Conservation (phyloP, 83 land plant species). For the Picea abies region DNA sequence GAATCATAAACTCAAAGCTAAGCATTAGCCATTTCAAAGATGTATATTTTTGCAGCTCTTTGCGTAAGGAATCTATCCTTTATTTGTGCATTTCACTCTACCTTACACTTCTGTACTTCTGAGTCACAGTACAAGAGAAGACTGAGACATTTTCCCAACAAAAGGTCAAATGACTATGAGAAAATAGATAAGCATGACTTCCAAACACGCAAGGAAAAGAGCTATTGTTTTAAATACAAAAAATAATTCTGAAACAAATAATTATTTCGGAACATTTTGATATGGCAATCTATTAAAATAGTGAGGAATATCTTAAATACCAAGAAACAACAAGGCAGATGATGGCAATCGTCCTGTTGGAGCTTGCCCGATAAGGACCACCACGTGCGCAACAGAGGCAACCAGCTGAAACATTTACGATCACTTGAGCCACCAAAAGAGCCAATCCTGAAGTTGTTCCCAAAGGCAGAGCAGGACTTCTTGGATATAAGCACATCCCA, state of each 20-base stretch:
- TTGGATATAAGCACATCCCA: slow-evolving; percentile 49
- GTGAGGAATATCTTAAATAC: slow-evolving; percentile 21
- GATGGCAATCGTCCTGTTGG: slow-evolving; percentile 51
- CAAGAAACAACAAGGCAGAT: slow-evolving; percentile 64
- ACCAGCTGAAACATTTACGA: slow-evolving; percentile 48
- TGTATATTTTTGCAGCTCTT: not conserved
- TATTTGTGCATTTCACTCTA: not conserved
- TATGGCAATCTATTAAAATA: not conserved
- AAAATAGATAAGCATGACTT: not conserved
- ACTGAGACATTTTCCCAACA: too few species aligned
- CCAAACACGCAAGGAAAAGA: not conserved
- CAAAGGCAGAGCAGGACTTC: slow-evolving; percentile 60
- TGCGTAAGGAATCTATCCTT: not conserved
- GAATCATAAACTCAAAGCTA: not conserved
- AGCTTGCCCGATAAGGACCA: slow-evolving; percentile 27
- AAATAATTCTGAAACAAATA: not conserved
- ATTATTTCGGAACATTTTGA: not conserved
- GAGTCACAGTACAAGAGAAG: not conserved
- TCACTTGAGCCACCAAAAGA: slow-evolving; percentile 57
- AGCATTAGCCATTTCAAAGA: not conserved
- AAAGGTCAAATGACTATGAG: not conserved
- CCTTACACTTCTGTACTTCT: not conserved
- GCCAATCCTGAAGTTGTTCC: slow-evolving; percentile 55
- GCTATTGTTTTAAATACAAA: not conserved
- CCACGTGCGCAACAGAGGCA: slow-evolving; percentile 54